Evolutionary conservation across 441 rosid genomes (phyloP), one percentile per base, ranked within the genome.

Genomic region (Adansonia grandidieri): DNA sequence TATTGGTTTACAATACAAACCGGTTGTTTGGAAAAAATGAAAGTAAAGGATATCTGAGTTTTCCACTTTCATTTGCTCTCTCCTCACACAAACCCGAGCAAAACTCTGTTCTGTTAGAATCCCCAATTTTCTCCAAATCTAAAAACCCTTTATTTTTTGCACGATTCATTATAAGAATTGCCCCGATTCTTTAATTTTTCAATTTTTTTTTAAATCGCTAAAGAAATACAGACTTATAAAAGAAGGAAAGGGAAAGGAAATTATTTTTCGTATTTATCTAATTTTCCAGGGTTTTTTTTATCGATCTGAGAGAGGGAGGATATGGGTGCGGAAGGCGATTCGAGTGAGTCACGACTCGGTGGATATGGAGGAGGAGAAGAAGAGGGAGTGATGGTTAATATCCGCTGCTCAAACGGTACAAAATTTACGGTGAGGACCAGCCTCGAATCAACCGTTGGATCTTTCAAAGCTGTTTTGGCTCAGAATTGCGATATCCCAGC

Each of bases 341-440:
- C 90, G 81, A 86, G 82, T 79, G 88, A 87, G 81, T 78, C 84
- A 0, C 82, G 61, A 51, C 67, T 73, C 71, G 80, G 48, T 50
- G 80, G 14, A 5, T 63, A 32, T 54, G 85, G 62, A 42, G 71
- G 82, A 19, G 73, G 83, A 22, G 84, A 37, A 45, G 84, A 73
- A 40, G 87, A 77, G 32, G 85, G 58, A 6, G 89, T 89, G 47
- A 58, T 75, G 74, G 86, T 91, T 76, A 85, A 88, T 80, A 69
- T 91, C 71, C 84, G 92, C 75, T 89, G 91, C 84, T 91, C 94
- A 2, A 91, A 84, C 32, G 92, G 94, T 45, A 61, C 91, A 11
- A 91, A 88, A 68, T 91, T 89, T 80, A 79, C 80, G 63, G 91
- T 86, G 73, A 81, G 50, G 79, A 78, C 89, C 70, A 80, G 78